Evolutionary conservation across 768 basidiomycete genomes (phyloP).

Genomic region (Suillus hirtellus): DNA sequence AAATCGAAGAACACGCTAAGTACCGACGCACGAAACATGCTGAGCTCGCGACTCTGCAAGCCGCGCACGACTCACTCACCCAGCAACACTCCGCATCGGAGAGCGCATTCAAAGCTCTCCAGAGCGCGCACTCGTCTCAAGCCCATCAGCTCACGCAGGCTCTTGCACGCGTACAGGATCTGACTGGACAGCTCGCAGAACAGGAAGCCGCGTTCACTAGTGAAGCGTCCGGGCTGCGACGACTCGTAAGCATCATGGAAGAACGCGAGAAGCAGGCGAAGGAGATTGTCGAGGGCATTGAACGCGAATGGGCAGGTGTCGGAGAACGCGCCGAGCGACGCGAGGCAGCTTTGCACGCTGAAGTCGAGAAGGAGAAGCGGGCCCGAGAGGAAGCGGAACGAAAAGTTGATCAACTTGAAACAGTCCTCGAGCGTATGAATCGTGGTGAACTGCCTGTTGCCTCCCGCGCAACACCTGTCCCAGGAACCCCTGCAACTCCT

Average conservation of each 20-base stretch:
- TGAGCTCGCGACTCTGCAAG: slow-evolving; percentile 74
- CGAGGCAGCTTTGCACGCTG: slow-evolving; percentile 65
- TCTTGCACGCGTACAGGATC: slow-evolving; percentile 69
- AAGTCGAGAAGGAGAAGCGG: slow-evolving; percentile 69
- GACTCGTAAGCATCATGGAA: slow-evolving; percentile 84
- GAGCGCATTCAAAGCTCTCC: slow-evolving; percentile 69
- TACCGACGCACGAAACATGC: slow-evolving; percentile 81
- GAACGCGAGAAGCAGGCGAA: slow-evolving; percentile 85
- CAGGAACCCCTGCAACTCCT: slow-evolving; percentile 44
- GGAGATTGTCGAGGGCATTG: slow-evolving; percentile 77
- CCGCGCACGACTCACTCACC: slow-evolving; percentile 70
- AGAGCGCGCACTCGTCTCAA: slow-evolving; percentile 69
- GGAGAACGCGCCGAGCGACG: slow-evolving; percentile 67
- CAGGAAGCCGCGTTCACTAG: slow-evolving; percentile 81
- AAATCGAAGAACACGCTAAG: slow-evolving; percentile 81
- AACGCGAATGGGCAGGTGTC: slow-evolving; percentile 78
- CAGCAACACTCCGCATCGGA: slow-evolving; percentile 68
- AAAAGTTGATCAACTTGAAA: slow-evolving; percentile 69
- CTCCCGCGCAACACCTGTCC: slow-evolving; percentile 38
- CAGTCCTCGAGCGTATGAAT: slow-evolving; percentile 69
- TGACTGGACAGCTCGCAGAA: slow-evolving; percentile 78
- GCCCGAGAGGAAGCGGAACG: slow-evolving; percentile 72
- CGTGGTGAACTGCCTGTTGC: slow-evolving; percentile 69
- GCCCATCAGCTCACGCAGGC: slow-evolving; percentile 77
- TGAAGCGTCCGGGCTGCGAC: slow-evolving; percentile 71